phyloP scores from a whole-genome alignment of 148 eudicot genomes.

The Suaeda aralocaspica region DNA sequence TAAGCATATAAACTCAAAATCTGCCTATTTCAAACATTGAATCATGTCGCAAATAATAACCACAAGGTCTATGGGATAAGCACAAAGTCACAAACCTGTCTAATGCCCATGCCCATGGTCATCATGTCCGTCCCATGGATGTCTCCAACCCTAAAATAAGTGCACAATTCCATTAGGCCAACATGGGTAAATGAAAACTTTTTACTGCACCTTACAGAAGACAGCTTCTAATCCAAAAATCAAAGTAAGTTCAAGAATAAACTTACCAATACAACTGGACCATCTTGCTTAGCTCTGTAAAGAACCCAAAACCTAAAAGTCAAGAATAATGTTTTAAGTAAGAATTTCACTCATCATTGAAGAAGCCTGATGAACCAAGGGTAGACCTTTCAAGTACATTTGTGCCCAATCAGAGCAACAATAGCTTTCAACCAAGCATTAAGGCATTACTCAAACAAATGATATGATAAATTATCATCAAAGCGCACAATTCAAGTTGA shows the following conservation, averaged over 20 bases:
- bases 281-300: conserved; percentile 93
- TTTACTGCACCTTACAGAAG: not conserved
- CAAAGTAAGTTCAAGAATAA: conserved; percentile 4
- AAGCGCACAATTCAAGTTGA: not conserved
- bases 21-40: not conserved
- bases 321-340: not conserved
- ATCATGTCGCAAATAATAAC: not conserved
- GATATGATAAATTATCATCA: too few species aligned
- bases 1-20: not conserved
- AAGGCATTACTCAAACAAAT: not conserved
- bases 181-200: not conserved
- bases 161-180: conserved; percentile 6
- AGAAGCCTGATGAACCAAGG: not conserved
- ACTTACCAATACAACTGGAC: conserved; percentile 93
- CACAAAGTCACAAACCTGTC: conserved; percentile 31
- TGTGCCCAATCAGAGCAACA: not conserved
- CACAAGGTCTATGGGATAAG: conserved; percentile 1
- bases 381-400: not conserved
- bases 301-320: conserved; percentile 87
- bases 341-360: not conserved
- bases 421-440: not conserved
- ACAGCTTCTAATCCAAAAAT: not conserved
- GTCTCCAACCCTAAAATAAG: conserved; percentile 82
- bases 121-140: conserved; percentile 97
- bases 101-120: conserved; percentile 62